These are phyloP conservation scores for Pleurotus ostreatus DNA, from an alignment of 768 basidiomycete genomes.

Conservation along the genomic window DNA sequence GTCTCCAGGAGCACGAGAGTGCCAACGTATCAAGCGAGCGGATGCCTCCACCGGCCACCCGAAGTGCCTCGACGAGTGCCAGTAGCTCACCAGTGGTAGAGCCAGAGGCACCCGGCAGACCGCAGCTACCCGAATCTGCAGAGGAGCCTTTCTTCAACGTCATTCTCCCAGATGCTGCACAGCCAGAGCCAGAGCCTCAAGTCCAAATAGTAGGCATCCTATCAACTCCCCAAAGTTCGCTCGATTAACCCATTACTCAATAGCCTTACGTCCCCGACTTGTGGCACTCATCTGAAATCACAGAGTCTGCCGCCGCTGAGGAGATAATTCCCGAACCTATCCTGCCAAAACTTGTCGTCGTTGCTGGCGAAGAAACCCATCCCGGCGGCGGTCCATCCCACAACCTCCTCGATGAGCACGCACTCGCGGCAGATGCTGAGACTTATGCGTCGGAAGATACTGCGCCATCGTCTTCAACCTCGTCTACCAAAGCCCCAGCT, in stretches of 20 bases:
- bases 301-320: constrained; percentile 5
- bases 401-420: constrained; percentile 19
- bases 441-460: not conserved
- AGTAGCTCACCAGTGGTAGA: constrained; percentile 15
- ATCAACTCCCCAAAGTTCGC: constrained; percentile 5
- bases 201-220: constrained; percentile 49
- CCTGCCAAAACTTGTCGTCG: constrained; percentile 23
- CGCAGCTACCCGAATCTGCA: constrained; percentile 28
- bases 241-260: constrained; percentile 8
- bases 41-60: constrained; percentile 19
- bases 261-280: constrained; percentile 55
- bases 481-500: constrained; percentile 12
- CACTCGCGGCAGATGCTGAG: not conserved
- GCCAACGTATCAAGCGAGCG: constrained; percentile 17
- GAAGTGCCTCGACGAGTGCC: constrained; percentile 21
- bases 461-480: constrained; percentile 6
- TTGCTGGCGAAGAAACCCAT: constrained; percentile 18
- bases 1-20: constrained; percentile 49
- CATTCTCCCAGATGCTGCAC: constrained; percentile 53
- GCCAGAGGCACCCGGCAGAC: constrained; percentile 36
- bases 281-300: constrained; percentile 18
- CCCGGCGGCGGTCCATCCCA: constrained; percentile 19
- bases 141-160: constrained; percentile 37
- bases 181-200: constrained; percentile 34
- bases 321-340: constrained; percentile 9